Evolutionary conservation across 2,329 filamentous ascomycete species (phyloP), one percentile per base, ranked within the genome.

Genomic region (Penicillium griseofulvum): DNA sequence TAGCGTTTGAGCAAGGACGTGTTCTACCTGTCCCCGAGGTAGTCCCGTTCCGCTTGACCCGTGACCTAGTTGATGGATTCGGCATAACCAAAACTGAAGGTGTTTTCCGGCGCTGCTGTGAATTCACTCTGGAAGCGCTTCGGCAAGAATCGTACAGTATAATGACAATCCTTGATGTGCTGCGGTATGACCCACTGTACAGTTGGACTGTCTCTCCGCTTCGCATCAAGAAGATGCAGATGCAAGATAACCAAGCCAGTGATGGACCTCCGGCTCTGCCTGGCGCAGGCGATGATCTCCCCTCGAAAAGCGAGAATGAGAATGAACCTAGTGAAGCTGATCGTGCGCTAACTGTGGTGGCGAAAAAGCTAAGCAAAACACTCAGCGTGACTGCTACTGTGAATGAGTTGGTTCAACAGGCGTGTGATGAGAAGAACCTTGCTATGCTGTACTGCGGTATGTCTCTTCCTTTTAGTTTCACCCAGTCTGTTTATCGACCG

Each of bases 131-230:
- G 31, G 91, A 97, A 59, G 92, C 95, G 1, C 79, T 99, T 34
- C 87, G 94, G n/a, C 89, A 96, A 66, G 94, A 99, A 71, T 90
- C 90, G 12, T 95, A 96, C 71, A 92, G 89, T 42, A 99, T 99
- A 76, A 97, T 97, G 92, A 97, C 94, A 0, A 91, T 99, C 50
- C 84, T 99, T 19, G 95, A 99, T 69, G 95, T 99, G 22, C 79
- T 99, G 56, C 88, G 95, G n/a, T 97, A 97, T 74, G 94, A 99
- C 79, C 95, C 94, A 1, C 78, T 99, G 58, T 96, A 97, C 73
- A 94, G 87, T 57, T 99, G 94, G 94, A 93, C 90, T 34, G 87
- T 97, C 53, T 94, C 90, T 11, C 84, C 85, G 0, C 72, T 87
- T 16, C 81, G 85, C 46, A 81, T 86, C 53, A 86, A 84, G 70